Conservation (phyloP, 2,329 filamentous ascomycete species). For the Graphiopsis chlorocephala region DNA sequence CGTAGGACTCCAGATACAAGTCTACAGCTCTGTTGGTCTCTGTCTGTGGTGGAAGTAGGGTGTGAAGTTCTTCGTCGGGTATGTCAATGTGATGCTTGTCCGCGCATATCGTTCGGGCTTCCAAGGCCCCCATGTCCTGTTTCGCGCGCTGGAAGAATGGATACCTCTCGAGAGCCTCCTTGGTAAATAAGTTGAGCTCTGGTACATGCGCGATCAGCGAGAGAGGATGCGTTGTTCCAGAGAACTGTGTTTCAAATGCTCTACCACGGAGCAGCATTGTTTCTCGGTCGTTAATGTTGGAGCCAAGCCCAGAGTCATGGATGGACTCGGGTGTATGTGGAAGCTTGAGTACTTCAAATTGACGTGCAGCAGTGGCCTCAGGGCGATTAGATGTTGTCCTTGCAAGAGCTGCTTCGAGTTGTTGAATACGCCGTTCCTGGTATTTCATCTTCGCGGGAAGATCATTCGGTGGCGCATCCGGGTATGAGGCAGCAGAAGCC, state of each 20-base stretch:
- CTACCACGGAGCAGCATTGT: constrained; percentile 44
- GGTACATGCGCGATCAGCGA: constrained; percentile 30
- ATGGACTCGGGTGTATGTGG: constrained; percentile 26
- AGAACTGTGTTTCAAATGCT: constrained; percentile 46
- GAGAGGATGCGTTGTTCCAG: constrained; percentile 42
- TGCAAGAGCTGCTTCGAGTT: constrained; percentile 28
- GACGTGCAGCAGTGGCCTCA: background rate
- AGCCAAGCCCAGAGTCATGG: constrained; percentile 15
- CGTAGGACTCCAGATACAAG: constrained; percentile 52
- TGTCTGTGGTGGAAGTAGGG: constrained; percentile 36
- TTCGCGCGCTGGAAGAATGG: constrained; percentile 29
- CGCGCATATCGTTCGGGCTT: constrained; percentile 25
- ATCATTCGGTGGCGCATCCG: constrained; percentile 6
- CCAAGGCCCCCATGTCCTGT: constrained; percentile 27
- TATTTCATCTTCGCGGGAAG: constrained; percentile 26
- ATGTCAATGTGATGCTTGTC: constrained; percentile 23
- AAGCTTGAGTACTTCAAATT: background rate
- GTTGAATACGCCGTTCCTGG: constrained; percentile 30
- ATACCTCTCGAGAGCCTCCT: constrained; percentile 36
- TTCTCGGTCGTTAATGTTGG: constrained; percentile 32
- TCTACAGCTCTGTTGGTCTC: constrained; percentile 43
- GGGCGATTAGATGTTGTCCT: background rate
- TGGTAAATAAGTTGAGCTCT: constrained; percentile 29
- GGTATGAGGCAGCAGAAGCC: background rate
- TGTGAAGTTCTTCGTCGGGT: constrained; percentile 36